Percentiles rank a stretch among this genome's conserved stretches.
These are phyloP conservation scores for Aphanomyces euteiches DNA, from an alignment of 352 stramenopile genomes.

Conservation along the genomic window DNA sequence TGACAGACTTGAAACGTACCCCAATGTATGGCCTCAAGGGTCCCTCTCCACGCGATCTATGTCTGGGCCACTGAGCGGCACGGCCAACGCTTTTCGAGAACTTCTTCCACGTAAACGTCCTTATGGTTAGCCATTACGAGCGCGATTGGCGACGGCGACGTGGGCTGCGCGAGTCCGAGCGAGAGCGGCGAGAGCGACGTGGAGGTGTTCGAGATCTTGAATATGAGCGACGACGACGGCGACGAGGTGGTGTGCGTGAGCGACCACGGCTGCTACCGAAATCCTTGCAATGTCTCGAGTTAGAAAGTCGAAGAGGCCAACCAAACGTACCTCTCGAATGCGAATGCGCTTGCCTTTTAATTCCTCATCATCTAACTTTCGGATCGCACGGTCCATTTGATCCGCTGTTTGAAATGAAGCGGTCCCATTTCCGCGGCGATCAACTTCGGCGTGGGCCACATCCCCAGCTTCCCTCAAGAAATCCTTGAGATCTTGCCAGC, in stretches of 20 bases:
- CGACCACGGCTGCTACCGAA: slow-evolving; percentile 7
- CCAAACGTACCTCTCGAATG: slow-evolving; percentile 38
- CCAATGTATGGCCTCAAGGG: too few relatives aligned
- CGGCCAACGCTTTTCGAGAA: too few relatives aligned
- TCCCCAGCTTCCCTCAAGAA: slow-evolving; percentile 55
- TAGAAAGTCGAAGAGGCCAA: neutral
- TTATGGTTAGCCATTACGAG: slow-evolving; percentile 16
- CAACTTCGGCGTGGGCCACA: slow-evolving; percentile 62
- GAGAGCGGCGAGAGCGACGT: neutral
- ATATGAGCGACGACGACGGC: slow-evolving; percentile 28
- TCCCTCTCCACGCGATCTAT: too few relatives aligned
- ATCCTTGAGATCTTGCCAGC: slow-evolving; percentile 63
- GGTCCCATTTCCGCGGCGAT: slow-evolving; percentile 54
- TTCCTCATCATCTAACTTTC: slow-evolving; percentile 47
- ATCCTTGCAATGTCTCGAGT: neutral
- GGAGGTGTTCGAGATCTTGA: slow-evolving; percentile 6
- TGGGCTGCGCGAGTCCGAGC: slow-evolving; percentile 2
- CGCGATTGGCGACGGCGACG: slow-evolving; percentile 1
- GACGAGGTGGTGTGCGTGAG: slow-evolving; percentile 18
- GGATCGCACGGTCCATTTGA: slow-evolving; percentile 55
- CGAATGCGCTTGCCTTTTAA: slow-evolving; percentile 49
- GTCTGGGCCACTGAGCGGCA: too few relatives aligned
- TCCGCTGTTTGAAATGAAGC: slow-evolving; percentile 62
- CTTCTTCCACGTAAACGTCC: neutral
- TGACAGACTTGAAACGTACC: too few relatives aligned